Percentiles rank a stretch among this genome's conserved stretches.
These are phyloP conservation scores for Yamadazyma olivae DNA, from an alignment of 805 yeast genomes.

Conservation along the genomic window DNA sequence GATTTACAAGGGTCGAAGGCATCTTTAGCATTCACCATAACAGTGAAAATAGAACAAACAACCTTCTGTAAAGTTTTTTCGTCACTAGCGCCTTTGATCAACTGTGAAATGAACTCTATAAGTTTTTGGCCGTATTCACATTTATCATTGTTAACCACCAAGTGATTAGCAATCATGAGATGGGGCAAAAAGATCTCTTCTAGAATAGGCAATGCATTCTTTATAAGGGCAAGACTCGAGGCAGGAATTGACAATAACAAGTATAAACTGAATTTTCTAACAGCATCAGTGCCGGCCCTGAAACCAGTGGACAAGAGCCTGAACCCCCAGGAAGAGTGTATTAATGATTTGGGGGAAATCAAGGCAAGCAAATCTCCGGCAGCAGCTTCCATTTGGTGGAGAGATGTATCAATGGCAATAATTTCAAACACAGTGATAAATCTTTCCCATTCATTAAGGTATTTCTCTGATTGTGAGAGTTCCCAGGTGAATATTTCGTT, in stretches of 20 bases:
- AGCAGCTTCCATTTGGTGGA: slow-evolving; percentile 84
- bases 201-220: slow-evolving; percentile 40
- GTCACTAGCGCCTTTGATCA: slow-evolving; percentile 26
- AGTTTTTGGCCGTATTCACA: slow-evolving; percentile 63
- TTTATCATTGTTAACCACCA: slow-evolving; percentile 35
- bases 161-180: slow-evolving; percentile 62
- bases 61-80: slow-evolving; percentile 24
- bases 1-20: slow-evolving; percentile 71
- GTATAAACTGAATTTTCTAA: slow-evolving; percentile 58
- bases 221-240: slow-evolving; percentile 37
- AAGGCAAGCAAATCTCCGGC: slow-evolving; percentile 55
- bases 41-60: slow-evolving; percentile 31
- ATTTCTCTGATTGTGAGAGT: slow-evolving; percentile 17
- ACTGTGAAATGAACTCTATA: slow-evolving; percentile 40
- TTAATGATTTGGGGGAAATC: slow-evolving; percentile 45
- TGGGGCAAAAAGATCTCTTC: slow-evolving; percentile 53
- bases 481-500: slow-evolving; percentile 45
- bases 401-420: slow-evolving; percentile 77
- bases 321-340: slow-evolving; percentile 71
- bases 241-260: slow-evolving; percentile 52
- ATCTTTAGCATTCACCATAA: slow-evolving; percentile 45
- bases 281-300: slow-evolving; percentile 73
- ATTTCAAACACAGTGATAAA: slow-evolving; percentile 76
- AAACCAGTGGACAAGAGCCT: slow-evolving; percentile 74
- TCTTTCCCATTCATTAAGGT: slow-evolving; percentile 62